A percentile compares a stretch with the other conserved stretches of the same genome.
These are phyloP conservation scores for Penicillium sp. DNA, from an alignment of 2,329 filamentous ascomycete genomes.

Conservation along the genomic window DNA sequence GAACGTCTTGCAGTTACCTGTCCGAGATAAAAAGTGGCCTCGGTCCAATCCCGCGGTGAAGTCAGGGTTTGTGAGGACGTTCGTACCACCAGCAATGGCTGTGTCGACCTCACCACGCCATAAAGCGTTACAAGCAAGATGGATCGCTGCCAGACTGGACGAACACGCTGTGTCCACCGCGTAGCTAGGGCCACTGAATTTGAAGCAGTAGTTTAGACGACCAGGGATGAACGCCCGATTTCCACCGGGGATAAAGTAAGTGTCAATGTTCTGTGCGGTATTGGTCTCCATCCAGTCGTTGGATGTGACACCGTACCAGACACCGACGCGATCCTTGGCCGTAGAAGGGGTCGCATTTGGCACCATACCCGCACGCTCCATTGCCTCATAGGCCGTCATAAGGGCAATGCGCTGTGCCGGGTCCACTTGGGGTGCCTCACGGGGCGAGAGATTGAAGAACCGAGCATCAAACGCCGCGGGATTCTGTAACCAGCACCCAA, in stretches of 20 bases:
- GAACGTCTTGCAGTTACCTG: conserved; percentile 53
- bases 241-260: conserved; percentile 61
- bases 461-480: neutral
- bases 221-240: conserved; percentile 63
- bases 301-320: neutral
- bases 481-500: neutral
- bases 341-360: neutral
- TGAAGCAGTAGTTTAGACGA: conserved; percentile 74
- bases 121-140: conserved; percentile 70
- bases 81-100: conserved; percentile 77
- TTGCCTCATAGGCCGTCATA: neutral
- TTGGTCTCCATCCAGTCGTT: conserved; percentile 59
- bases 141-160: conserved; percentile 61
- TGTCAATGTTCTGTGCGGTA: conserved; percentile 43
- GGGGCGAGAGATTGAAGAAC: neutral
- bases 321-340: neutral
- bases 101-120: conserved; percentile 77
- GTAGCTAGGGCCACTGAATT: conserved; percentile 71
- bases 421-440: neutral
- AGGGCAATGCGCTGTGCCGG: neutral
- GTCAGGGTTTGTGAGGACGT: conserved; percentile 72
- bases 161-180: conserved; percentile 76
- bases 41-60: conserved; percentile 73
- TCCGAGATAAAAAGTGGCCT: conserved; percentile 33
- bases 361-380: neutral